These are phyloP conservation scores for Neurospora tetrasperma DNA, from an alignment of 495 filamentous ascomycete species.

Conservation along the genomic window DNA sequence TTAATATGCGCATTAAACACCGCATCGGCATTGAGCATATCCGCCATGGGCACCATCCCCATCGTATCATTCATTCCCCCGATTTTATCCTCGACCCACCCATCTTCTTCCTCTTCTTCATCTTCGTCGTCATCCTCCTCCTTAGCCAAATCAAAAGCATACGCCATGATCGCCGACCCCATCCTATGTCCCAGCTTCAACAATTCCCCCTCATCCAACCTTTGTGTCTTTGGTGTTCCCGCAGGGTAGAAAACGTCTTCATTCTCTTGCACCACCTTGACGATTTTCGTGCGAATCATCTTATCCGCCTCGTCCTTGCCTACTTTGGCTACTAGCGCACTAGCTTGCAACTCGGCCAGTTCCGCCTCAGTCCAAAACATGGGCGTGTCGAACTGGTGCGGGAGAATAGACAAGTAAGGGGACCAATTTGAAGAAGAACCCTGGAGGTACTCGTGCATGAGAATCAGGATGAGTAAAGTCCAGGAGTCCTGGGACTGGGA, in stretches of 20 bases:
- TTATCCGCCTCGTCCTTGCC: slow-evolving; percentile 62
- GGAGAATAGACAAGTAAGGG: slow-evolving; percentile 74
- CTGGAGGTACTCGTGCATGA: slow-evolving; percentile 66
- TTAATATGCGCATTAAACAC: slow-evolving; percentile 70
- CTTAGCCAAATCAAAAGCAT: slow-evolving; percentile 74
- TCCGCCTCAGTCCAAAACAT: slow-evolving; percentile 82
- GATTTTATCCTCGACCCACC: slow-evolving; percentile 52
- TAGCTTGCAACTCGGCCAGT: slow-evolving; percentile 63
- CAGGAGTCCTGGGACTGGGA: slow-evolving; percentile 29
- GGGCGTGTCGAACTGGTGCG: slow-evolving; percentile 67
- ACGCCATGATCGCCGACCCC: slow-evolving; percentile 86
- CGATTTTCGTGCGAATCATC: slow-evolving; percentile 51
- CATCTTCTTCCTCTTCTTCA: slow-evolving; percentile 47
- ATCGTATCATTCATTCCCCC: slow-evolving; percentile 49
- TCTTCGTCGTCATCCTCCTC: slow-evolving; percentile 39
- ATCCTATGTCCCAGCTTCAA: slow-evolving; percentile 60
- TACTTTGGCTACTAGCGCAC: slow-evolving; percentile 66
- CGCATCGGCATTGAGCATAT: slow-evolving; percentile 86
- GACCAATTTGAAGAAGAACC: slow-evolving; percentile 58
- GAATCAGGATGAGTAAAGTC: slow-evolving; percentile 57
- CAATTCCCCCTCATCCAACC: slow-evolving; percentile 38
- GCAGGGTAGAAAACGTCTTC: slow-evolving; percentile 38
- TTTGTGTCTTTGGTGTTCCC: slow-evolving; percentile 11
- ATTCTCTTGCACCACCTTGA: slow-evolving; percentile 43
- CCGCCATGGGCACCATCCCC: slow-evolving; percentile 87